Conservation (phyloP, 2,329 filamentous ascomycete species). For the Aspergillus sp. region DNA sequence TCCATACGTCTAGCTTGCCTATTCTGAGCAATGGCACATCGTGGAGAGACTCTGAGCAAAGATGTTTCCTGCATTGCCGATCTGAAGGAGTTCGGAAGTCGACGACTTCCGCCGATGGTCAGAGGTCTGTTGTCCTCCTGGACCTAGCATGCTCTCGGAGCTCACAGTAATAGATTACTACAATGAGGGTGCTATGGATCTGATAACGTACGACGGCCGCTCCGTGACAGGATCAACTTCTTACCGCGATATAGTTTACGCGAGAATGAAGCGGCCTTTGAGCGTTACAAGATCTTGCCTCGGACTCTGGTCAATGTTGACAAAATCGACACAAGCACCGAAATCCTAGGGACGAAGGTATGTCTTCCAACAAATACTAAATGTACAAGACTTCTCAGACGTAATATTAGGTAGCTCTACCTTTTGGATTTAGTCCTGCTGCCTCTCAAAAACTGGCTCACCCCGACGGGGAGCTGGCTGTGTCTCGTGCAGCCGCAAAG, state of each 20-base stretch:
- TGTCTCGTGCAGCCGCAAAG: constrained; percentile 46
- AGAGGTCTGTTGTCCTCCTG: constrained; percentile 22
- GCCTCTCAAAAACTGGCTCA: constrained; percentile 55
- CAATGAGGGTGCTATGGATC: constrained; percentile 57
- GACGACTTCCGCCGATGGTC: constrained; percentile 40
- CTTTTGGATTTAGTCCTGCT: constrained; percentile 54
- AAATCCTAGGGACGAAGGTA: constrained; percentile 43
- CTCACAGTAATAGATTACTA: constrained; percentile 48
- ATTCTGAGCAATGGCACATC: constrained; percentile 26
- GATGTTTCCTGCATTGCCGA: constrained; percentile 36
- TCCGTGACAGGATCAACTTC: neutral
- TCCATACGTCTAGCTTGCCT: neutral
- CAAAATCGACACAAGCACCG: constrained; percentile 44
- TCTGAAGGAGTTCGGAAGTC: constrained; percentile 39
- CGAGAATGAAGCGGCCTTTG: constrained; percentile 55
- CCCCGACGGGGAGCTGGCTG: constrained; percentile 51
- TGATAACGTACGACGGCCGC: constrained; percentile 40
- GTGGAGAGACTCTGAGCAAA: constrained; percentile 27
- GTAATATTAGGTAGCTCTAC: constrained; percentile 40
- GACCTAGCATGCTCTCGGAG: neutral
- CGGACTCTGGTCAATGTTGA: constrained; percentile 45
- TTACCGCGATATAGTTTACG: constrained; percentile 30
- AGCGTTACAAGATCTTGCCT: constrained; percentile 50
- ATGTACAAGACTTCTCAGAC: neutral
- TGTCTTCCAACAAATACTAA: neutral